These are phyloP conservation scores for Cochlearia excelsa DNA, from an alignment of 345 rosid genomes.

Conservation along the genomic window DNA sequence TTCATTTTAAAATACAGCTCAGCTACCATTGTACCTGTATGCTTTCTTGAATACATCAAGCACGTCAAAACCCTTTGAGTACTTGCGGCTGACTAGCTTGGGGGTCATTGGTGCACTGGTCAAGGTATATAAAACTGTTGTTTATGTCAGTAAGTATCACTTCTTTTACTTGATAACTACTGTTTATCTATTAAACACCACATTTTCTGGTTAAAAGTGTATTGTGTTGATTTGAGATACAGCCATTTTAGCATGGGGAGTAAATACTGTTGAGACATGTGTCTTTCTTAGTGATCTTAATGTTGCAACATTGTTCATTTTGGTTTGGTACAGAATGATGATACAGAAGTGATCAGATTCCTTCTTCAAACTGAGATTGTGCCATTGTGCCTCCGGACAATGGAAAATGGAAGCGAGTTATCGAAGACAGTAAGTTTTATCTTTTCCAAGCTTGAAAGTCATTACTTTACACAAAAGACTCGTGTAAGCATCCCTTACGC, in stretches of 20 bases:
- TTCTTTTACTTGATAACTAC: conserved; percentile 11
- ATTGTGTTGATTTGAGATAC: conserved; percentile 14
- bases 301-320: conserved; percentile 20
- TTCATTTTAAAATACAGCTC: conserved; percentile 42
- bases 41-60: conserved; percentile 43
- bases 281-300: neutral
- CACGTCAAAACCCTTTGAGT: conserved; percentile 43
- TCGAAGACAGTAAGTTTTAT: conserved; percentile 51
- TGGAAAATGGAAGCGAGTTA: conserved; percentile 46
- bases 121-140: conserved; percentile 40
- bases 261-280: conserved; percentile 13
- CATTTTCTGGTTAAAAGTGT: conserved; percentile 7
- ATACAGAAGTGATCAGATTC: conserved; percentile 38
- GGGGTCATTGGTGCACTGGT: conserved; percentile 59
- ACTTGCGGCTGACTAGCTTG: conserved; percentile 54
- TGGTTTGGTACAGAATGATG: conserved; percentile 42
- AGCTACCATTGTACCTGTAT: conserved; percentile 44
- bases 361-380: conserved; percentile 44
- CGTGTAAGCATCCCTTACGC: neutral
- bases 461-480: conserved; percentile 1
- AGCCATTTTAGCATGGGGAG: conserved; percentile 11
- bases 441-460: conserved; percentile 16
- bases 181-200: conserved; percentile 4
- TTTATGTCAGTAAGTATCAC: conserved; percentile 13
- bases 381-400: conserved; percentile 49